Conservation (phyloP, 1,284 basidiomycete species). For the Tetrapyrgos nigripes region DNA sequence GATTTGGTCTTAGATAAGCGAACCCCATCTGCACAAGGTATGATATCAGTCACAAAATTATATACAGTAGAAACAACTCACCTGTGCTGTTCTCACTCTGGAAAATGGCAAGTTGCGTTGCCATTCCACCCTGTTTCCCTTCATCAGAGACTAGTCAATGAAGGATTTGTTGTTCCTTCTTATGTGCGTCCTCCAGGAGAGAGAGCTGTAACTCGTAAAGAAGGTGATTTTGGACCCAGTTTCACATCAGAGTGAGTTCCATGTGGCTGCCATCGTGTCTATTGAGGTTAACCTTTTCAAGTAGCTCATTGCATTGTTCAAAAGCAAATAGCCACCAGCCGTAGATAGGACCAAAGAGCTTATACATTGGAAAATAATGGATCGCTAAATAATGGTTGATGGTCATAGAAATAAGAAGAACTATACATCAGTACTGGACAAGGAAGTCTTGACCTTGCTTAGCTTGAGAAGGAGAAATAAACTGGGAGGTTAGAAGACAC, state of each 20-base stretch:
- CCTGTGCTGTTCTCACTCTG: background rate
- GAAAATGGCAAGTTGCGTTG: slow-evolving; percentile 1
- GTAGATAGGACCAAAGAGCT: slow-evolving; percentile 40
- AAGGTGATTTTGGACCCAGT: slow-evolving; percentile 37
- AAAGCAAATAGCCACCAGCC: slow-evolving; percentile 44
- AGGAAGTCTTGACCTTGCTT: slow-evolving; percentile 29
- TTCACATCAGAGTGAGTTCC: slow-evolving; percentile 35
- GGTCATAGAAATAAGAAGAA: slow-evolving; percentile 24
- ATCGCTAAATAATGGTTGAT: slow-evolving; percentile 39
- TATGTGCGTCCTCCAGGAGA: slow-evolving; percentile 21
- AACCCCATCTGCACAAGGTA: no score
- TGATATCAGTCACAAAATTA: no score
- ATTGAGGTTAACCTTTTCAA: slow-evolving; percentile 40
- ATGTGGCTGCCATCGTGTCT: slow-evolving; percentile 37
- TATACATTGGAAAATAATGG: slow-evolving; percentile 34
- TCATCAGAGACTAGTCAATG: slow-evolving; percentile 3
- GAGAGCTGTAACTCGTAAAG: slow-evolving; percentile 32
- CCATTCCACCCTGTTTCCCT: background rate
- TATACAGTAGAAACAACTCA: no score
- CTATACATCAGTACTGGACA: slow-evolving; percentile 25
- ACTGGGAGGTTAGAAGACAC: slow-evolving; percentile 20
- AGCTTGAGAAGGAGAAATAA: slow-evolving; percentile 33
- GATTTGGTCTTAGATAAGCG: no score
- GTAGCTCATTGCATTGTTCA: slow-evolving; percentile 41
- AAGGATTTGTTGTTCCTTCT: slow-evolving; percentile 2